These are phyloP conservation scores for Citeromyces siamensis DNA, from an alignment of 1,139 yeast genomes.

Conservation along the genomic window DNA sequence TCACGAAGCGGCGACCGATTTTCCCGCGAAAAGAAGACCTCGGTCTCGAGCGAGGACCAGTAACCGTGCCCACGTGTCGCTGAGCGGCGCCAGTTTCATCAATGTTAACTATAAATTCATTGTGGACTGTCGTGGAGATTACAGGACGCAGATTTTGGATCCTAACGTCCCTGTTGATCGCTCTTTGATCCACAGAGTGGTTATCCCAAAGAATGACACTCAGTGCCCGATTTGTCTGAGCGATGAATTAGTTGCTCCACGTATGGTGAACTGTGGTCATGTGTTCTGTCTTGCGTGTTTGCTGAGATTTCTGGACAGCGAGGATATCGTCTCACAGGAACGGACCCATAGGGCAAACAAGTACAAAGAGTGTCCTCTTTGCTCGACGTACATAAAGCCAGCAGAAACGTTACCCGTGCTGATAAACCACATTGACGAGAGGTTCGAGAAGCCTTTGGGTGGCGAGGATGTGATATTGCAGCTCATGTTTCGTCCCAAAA, in stretches of 20 bases:
- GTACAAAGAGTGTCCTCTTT: slow-evolving; percentile 70
- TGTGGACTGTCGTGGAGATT: slow-evolving; percentile 50
- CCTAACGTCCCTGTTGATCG: slow-evolving; percentile 67
- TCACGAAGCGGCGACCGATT: slow-evolving; percentile 11
- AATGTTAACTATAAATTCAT: slow-evolving; percentile 81
- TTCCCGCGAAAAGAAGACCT: slow-evolving; percentile 6
- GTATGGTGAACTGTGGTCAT: slow-evolving; percentile 95
- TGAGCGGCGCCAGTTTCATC: slow-evolving; percentile 64
- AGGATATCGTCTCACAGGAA: slow-evolving; percentile 28
- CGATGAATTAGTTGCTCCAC: slow-evolving; percentile 79
- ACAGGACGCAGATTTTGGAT: slow-evolving; percentile 44
- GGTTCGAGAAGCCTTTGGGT: slow-evolving; percentile 47
- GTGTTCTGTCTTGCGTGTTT: slow-evolving; percentile 78
- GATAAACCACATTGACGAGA: slow-evolving; percentile 38
- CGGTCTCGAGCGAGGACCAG: slow-evolving; percentile 3
- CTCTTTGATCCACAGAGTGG: slow-evolving; percentile 52
- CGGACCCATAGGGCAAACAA: slow-evolving; percentile 13
- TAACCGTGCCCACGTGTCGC: slow-evolving; percentile 20
- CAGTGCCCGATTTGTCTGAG: slow-evolving; percentile 85
- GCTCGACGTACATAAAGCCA: slow-evolving; percentile 54
- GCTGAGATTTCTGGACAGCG: slow-evolving; percentile 55
- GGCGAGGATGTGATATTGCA: slow-evolving; percentile 51
- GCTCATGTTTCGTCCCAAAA: slow-evolving; percentile 60
- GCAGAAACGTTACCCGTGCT: slow-evolving; percentile 56
- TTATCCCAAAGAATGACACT: slow-evolving; percentile 60